Conservation (phyloP, 805 yeast genomes). For the Teunomyces lycoperdinae region DNA sequence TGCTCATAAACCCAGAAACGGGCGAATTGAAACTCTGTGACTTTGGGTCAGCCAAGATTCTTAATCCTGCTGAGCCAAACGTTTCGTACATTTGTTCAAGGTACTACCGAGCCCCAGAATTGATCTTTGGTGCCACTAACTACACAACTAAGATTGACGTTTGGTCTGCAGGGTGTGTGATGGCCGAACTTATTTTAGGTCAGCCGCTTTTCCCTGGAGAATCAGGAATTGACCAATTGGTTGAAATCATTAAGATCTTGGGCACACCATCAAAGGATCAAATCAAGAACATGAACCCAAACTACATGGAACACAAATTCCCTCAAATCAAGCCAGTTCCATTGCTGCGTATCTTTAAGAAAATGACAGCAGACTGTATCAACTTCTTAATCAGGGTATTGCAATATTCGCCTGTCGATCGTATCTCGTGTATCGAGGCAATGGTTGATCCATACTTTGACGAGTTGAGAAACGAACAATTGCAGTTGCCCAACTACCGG, state of each 20-base stretch:
- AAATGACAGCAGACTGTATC: slow-evolving; percentile 51
- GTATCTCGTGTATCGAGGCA: slow-evolving; percentile 58
- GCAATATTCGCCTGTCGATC: slow-evolving; percentile 65
- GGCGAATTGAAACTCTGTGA: slow-evolving; percentile 92
- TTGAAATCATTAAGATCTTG: slow-evolving; percentile 90
- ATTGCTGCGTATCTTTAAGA: slow-evolving; percentile 61
- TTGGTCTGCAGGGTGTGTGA: slow-evolving; percentile 98
- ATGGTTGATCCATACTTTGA: slow-evolving; percentile 54
- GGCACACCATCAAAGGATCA: slow-evolving; percentile 95
- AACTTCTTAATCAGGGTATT: slow-evolving; percentile 55
- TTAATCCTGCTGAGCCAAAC: slow-evolving; percentile 88
- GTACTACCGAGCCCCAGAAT: slow-evolving; percentile 95
- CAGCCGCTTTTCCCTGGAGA: slow-evolving; percentile 98
- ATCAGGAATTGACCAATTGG: slow-evolving; percentile 94
- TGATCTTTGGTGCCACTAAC: slow-evolving; percentile 94
- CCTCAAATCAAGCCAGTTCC: slow-evolving; percentile 85
- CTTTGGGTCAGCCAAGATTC: slow-evolving; percentile 91
- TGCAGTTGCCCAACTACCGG: slow-evolving; percentile 43
- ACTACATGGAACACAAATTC: slow-evolving; percentile 95
- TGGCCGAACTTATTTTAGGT: slow-evolving; percentile 93
- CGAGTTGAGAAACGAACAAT: slow-evolving; percentile 41
- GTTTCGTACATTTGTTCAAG: slow-evolving; percentile 96
- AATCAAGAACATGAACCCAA: slow-evolving; percentile 92
- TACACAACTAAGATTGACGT: slow-evolving; percentile 95
- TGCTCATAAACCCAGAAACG: slow-evolving; percentile 78